Base-by-base conservation (phyloP, 2,329 filamentous ascomycete genomes). In the Periconia sp. region DNA sequence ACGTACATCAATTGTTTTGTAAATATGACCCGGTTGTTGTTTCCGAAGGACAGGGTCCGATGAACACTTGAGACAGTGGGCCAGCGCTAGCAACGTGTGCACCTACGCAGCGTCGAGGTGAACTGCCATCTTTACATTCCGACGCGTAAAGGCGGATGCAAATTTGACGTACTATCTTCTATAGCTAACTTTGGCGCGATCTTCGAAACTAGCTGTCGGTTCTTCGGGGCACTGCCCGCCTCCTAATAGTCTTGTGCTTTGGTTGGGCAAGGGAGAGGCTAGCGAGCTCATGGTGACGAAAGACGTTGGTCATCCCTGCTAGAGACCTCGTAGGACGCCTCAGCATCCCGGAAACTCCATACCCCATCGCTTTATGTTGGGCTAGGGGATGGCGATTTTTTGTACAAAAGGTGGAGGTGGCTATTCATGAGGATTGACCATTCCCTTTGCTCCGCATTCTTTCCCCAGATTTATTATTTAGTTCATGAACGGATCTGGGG, bases 281-380 rank as follows among this genome's bases (percentile, higher is more conserved):
- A 55, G 36, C 43, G 28, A 48, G 34, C 43, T 34, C 32, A 38
- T 31, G 8, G 30, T 47, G 46, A 43, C 44, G 44, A 45, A 36
- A 45, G 19, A 33, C 46, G 23, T 37, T 28, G 15, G 29, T 32
- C 19, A 53, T 41, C 33, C 47, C 36, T 46, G 45, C n/a, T 37
- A 26, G 19, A 31, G 17, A 39, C 44, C 48, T 40, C 42, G 43
- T 46, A 46, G 46, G 46, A 29, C 29, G 26, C 51, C 41, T 36
- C 35, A 33, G 34, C 24, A 37, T 15, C 13, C 56, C 33, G 54
- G 54, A 49, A 52, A 46, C 52, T 55, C 56, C 56, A 52, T 46
- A 29, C 37, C 42, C 35, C 46, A 31, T 35, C 25, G 37, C 34
- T 16, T 16, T 15, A 10, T 25, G 44, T 39, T 43, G 36, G 40